phyloP scores from a whole-genome alignment of 345 rosid species.

The Brassica juncea region DNA sequence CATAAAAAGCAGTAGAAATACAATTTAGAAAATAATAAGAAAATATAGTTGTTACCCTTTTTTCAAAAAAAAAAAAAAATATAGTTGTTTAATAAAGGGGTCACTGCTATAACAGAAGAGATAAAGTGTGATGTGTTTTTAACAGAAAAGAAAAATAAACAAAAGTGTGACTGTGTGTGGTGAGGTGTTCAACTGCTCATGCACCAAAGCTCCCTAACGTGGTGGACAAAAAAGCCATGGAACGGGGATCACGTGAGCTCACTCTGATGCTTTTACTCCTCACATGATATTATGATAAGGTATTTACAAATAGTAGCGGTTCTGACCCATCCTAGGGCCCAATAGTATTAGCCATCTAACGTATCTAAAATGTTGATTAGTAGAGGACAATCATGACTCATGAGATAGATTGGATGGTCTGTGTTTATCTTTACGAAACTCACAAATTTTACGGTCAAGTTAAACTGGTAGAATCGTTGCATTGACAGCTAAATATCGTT shows the following conservation, averaged over 20 bases:
- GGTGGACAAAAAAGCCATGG: conserved; percentile 37
- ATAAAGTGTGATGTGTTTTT: conserved; percentile 1
- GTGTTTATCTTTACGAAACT: conserved; percentile 1
- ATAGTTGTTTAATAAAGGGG: not conserved
- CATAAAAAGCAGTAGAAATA: not conserved
- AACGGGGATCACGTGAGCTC: conserved; percentile 39
- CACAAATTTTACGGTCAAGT: not conserved
- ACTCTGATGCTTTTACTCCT: conserved; percentile 16
- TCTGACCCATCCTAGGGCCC: conserved; percentile 17
- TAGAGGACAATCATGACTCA: too few relatives aligned
- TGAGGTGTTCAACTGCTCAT: conserved; percentile 33
- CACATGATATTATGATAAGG: too few relatives aligned
- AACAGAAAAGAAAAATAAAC: not conserved
- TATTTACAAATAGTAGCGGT: not conserved
- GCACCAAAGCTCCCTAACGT: conserved; percentile 38
- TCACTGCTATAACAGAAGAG: conserved; percentile 11
- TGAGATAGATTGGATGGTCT: not conserved
- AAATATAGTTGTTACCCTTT: not conserved
- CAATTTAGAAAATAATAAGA: not conserved
- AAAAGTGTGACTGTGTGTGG: conserved; percentile 9
- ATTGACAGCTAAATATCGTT: not conserved
- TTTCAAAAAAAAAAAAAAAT: not conserved
- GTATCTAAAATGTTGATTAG: too few relatives aligned
- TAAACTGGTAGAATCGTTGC: conserved; percentile 3
- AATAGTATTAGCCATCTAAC: not conserved